Evolutionary conservation across 2,329 filamentous ascomycete genomes (phyloP).

Genomic region (Alternaria angustiovoidea): DNA sequence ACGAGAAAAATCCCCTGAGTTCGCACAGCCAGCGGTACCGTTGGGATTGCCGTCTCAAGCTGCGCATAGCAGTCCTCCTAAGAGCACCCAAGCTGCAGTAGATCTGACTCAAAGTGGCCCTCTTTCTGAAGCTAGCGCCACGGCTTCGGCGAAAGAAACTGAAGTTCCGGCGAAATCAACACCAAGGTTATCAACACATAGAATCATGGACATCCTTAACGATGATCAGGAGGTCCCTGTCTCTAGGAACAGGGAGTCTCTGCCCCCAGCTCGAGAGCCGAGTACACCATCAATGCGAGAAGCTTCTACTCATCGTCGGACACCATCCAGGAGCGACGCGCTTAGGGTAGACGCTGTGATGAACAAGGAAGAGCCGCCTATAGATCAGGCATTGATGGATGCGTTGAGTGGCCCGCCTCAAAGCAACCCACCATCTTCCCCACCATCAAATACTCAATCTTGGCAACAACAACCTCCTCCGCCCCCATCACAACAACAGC

Average conservation of each 20-base stretch:
- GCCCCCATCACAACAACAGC: neutral
- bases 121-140: constrained; percentile 20
- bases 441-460: constrained; percentile 21
- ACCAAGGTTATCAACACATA: constrained; percentile 42
- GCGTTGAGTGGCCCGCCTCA: constrained; percentile 23
- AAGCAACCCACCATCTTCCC: constrained; percentile 33
- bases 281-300: constrained; percentile 26
- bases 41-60: constrained; percentile 26
- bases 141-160: constrained; percentile 10
- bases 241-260: constrained; percentile 30
- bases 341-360: constrained; percentile 29
- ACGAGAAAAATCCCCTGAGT: constrained; percentile 29
- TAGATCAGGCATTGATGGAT: constrained; percentile 35
- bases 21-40: constrained; percentile 21
- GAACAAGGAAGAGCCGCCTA: constrained; percentile 31
- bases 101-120: constrained; percentile 9
- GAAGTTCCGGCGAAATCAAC: constrained; percentile 32
- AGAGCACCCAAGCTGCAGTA: constrained; percentile 15
- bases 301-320: constrained; percentile 22
- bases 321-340: constrained; percentile 28
- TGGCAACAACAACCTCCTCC: constrained; percentile 17
- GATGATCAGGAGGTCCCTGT: constrained; percentile 44
- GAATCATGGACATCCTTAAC: constrained; percentile 50
- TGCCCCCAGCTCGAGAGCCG: constrained; percentile 26
- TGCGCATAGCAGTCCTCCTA: constrained; percentile 29